A percentile compares a stretch with the other conserved stretches of the same genome.
phyloP scores from a whole-genome alignment of 106 monocot species.

The Gastrodia elata region DNA sequence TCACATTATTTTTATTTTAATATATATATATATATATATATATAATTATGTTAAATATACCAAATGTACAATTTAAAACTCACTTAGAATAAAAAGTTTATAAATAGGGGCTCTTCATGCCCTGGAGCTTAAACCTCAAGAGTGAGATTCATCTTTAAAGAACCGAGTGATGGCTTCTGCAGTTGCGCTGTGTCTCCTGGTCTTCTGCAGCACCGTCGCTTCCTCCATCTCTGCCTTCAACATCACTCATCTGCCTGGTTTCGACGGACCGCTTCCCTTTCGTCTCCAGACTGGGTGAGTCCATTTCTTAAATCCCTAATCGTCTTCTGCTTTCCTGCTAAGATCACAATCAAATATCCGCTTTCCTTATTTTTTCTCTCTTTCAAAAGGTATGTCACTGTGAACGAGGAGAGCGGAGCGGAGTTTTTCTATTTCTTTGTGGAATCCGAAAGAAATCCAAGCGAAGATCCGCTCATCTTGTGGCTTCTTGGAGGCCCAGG shows the following conservation, averaged over 20 bases:
- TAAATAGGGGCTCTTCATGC: too few relatives aligned
- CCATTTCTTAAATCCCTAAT: not conserved
- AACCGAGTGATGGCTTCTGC: too few relatives aligned
- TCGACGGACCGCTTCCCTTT: constrained; percentile 18
- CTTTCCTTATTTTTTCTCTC: not conserved
- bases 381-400: constrained; percentile 7
- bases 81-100: too few relatives aligned
- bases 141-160: too few relatives aligned
- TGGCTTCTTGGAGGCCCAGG: constrained; percentile 17
- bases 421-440: constrained; percentile 15
- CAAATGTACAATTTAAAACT: too few relatives aligned
- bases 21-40: too few relatives aligned
- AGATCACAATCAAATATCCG: too few relatives aligned
- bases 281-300: constrained; percentile 18
- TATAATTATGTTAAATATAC: too few relatives aligned
- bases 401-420: constrained; percentile 8
- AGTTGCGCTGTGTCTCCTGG: not conserved
- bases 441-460: constrained; percentile 12
- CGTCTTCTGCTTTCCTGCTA: not conserved
- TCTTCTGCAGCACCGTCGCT: not conserved
- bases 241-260: constrained; percentile 22
- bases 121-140: too few relatives aligned
- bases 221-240: not conserved
- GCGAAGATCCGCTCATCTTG: constrained; percentile 14
- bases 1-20: too few relatives aligned